phyloP scores from a whole-genome alignment of 768 basidiomycete genomes.

The Clitopilus hobsonii region DNA sequence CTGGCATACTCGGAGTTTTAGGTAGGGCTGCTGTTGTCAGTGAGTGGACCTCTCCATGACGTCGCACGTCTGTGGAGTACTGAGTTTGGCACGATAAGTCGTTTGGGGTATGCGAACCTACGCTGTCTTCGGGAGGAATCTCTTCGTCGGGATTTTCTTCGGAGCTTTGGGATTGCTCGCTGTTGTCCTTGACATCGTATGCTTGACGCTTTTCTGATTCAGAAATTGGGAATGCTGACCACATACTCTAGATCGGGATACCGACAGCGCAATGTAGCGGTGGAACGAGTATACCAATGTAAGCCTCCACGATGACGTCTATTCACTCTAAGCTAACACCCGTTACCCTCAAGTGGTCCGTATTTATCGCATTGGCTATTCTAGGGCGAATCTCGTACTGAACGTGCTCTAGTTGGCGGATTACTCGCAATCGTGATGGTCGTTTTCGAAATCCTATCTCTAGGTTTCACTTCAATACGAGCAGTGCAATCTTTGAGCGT shows the following conservation, averaged over 20 bases:
- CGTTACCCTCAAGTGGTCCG: too few species aligned
- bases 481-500: slow-evolving; percentile 18
- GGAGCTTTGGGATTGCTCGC: slow-evolving; percentile 15
- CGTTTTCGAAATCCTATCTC: slow-evolving; percentile 20
- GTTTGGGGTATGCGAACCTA: slow-evolving; percentile 17
- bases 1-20: slow-evolving; percentile 22
- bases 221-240: background rate
- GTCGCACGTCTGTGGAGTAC: background rate
- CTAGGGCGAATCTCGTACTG: background rate
- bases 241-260: slow-evolving; percentile 15
- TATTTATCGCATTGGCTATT: background rate
- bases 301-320: background rate
- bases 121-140: slow-evolving; percentile 19
- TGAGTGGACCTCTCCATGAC: slow-evolving; percentile 9
- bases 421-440: slow-evolving; percentile 23
- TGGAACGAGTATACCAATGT: slow-evolving; percentile 12
- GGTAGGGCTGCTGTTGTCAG: slow-evolving; percentile 23
- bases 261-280: slow-evolving; percentile 19
- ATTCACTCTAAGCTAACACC: too few species aligned
- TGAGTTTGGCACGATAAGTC: background rate
- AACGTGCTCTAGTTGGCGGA: slow-evolving; percentile 12
- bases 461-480: slow-evolving; percentile 17
- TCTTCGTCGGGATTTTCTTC: slow-evolving; percentile 16
- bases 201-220: background rate
- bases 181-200: slow-evolving; percentile 20